phyloP scores from a whole-genome alignment of 2,329 filamentous ascomycete species.

The Hawksworthiomyces lignivorus region DNA sequence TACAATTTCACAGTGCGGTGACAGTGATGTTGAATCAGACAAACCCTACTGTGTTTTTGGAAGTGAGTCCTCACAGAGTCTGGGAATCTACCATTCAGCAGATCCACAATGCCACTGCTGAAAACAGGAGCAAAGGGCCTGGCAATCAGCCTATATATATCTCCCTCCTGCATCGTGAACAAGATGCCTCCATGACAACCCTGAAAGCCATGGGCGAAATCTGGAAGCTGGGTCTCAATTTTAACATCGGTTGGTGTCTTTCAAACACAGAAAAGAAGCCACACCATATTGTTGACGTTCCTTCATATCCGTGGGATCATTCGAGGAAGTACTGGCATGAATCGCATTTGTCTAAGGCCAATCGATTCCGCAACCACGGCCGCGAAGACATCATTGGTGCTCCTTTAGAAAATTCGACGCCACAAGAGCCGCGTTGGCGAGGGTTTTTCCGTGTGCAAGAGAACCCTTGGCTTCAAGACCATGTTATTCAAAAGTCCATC shows the following conservation, averaged over 20 bases:
- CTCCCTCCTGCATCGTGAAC: slow-evolving; percentile 11
- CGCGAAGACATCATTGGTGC: slow-evolving; percentile 22
- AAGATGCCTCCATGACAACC: slow-evolving; percentile 7
- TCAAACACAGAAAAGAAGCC: not conserved
- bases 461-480: slow-evolving; percentile 38
- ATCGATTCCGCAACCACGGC: slow-evolving; percentile 21
- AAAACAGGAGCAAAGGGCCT: not conserved
- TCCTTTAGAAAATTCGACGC: slow-evolving; percentile 17
- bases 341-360: slow-evolving; percentile 23
- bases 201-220: slow-evolving; percentile 11
- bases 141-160: not conserved
- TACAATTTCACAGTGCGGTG: slow-evolving; percentile 25
- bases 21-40: slow-evolving; percentile 10
- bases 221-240: slow-evolving; percentile 9
- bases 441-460: slow-evolving; percentile 33
- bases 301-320: slow-evolving; percentile 35
- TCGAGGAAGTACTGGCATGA: slow-evolving; percentile 31
- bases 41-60: slow-evolving; percentile 10
- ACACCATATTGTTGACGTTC: slow-evolving; percentile 25
- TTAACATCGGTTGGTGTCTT: slow-evolving; percentile 9
- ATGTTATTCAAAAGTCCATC: slow-evolving; percentile 30
- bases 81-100: slow-evolving; percentile 12
- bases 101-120: not conserved
- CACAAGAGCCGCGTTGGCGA: slow-evolving; percentile 32
- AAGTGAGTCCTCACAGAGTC: slow-evolving; percentile 15